Evolutionary conservation across 495 filamentous ascomycete genomes (phyloP), one percentile per base, ranked within the genome.

Genomic region (Sordaria brevicollis): DNA sequence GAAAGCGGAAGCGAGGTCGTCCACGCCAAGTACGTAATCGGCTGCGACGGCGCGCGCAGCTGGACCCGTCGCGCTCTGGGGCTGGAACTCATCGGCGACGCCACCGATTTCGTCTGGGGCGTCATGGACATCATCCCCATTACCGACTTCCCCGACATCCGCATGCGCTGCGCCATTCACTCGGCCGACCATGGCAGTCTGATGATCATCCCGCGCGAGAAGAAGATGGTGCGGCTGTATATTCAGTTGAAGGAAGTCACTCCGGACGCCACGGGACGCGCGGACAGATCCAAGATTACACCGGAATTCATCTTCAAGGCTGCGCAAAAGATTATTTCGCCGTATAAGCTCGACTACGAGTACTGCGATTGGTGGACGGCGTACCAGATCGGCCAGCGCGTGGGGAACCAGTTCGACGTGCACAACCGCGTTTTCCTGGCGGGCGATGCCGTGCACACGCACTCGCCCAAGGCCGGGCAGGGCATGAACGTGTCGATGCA

Each of bases 401-500:
- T 93, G 1, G 88, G 88, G 8, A 84, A 87, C 35, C 76, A 82
- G 4, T 93, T 92, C 73, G 86, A 83, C 17, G 79, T 84, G 10
- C 65, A 71, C 65, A 81, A 90, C 62, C 83, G 90, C 5, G 84
- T 92, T 19, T 92, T 92, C 73, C 83, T 92, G 62, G 89, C 88
- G 6, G 84, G 85, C 34, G 85, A 91, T 77, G 86, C 87, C 7
- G 83, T 88, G 0, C 88, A 90, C 74, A 89, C 86, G 1, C 88
- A 90, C 73, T 88, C 86, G 2, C 91, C 90, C 11, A 91, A 91
- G 79, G 89, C 89, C 5, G 91, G 90, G 0, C 89, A 92, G 74
- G 91, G 91, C 36, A 92, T 92, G 91, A 93, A 93, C 75, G 86
- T 90, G 1, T 84, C 81, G 7, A 88, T 90, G 81, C 87, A 89